Percentiles rank a stretch among this genome's conserved stretches.
Conservation (phyloP, 176 grass and related monocot species). For the Eleusine indica region DNA sequence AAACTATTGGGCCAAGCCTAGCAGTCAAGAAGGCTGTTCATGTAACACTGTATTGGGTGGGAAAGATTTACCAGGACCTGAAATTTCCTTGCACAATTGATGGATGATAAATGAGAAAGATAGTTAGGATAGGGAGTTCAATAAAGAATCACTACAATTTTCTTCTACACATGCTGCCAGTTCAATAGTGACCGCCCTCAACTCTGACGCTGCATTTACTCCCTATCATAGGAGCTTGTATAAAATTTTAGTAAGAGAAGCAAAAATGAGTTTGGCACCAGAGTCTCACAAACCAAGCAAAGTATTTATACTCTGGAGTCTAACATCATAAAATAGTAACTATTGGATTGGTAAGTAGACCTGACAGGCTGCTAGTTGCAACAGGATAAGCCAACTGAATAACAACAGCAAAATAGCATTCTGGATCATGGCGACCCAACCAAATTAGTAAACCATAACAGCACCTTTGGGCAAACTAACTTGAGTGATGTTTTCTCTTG, state of each 20-base stretch:
- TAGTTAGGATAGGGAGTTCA: neutral
- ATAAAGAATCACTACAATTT: neutral
- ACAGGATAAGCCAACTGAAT: neutral
- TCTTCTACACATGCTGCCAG: slow-evolving; percentile 7
- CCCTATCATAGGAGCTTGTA: neutral
- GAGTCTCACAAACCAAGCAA: slow-evolving; percentile 31
- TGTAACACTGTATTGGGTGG: neutral
- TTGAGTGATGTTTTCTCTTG: neutral
- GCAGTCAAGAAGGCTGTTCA: slow-evolving; percentile 16
- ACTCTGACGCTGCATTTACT: neutral
- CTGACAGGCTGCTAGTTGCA: neutral
- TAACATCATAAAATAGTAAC: slow-evolving; percentile 20
- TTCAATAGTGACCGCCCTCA: neutral
- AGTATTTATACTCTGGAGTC: slow-evolving; percentile 4
- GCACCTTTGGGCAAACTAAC: neutral
- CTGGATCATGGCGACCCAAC: neutral
- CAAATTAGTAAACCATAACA: neutral
- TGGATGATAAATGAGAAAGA: slow-evolving; percentile 1
- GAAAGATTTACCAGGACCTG: neutral
- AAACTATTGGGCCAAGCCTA: neutral
- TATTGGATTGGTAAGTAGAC: neutral
- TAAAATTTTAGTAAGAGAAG: neutral
- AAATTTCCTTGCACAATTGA: neutral
- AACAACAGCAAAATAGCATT: neutral
- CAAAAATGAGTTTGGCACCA: neutral